Evolutionary conservation across 1,139 yeast species (phyloP).

Genomic region (Protomyces inouyei): DNA sequence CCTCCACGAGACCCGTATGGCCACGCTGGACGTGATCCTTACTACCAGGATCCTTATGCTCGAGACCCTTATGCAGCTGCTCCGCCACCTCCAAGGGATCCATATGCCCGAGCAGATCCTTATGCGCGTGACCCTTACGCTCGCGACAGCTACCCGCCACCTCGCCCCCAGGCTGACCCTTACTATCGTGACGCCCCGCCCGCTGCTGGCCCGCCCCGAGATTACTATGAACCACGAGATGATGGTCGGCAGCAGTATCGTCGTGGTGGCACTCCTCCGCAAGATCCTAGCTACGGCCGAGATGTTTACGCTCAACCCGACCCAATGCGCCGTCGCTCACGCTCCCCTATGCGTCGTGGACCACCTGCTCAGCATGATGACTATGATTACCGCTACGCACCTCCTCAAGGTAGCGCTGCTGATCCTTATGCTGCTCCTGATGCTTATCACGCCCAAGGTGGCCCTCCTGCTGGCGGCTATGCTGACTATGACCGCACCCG

Average conservation of each 20-base stretch:
- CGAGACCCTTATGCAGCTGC: neutral
- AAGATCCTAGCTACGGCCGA: neutral
- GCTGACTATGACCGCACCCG: neutral
- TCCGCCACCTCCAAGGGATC: neutral
- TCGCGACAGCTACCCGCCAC: neutral
- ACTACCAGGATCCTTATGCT: neutral
- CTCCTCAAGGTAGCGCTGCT: neutral
- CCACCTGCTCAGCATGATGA: neutral
- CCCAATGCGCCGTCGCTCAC: neutral
- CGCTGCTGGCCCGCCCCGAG: neutral
- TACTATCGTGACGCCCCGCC: neutral
- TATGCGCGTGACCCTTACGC: neutral
- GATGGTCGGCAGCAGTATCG: neutral
- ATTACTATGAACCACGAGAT: neutral
- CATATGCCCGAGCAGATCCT: neutral
- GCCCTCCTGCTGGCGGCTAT: neutral
- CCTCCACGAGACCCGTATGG: neutral
- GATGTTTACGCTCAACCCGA: neutral
- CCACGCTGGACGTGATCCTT: neutral
- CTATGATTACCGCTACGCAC: neutral
- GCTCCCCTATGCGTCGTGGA: neutral
- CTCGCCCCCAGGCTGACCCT: neutral
- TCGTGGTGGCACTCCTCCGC: neutral
- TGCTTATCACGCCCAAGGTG: neutral
- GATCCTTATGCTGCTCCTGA: slow-evolving; percentile 1